A percentile compares a stretch with the other conserved stretches of the same genome.
phyloP scores from a whole-genome alignment of 768 basidiomycete genomes.

The Pholiota molesta region DNA sequence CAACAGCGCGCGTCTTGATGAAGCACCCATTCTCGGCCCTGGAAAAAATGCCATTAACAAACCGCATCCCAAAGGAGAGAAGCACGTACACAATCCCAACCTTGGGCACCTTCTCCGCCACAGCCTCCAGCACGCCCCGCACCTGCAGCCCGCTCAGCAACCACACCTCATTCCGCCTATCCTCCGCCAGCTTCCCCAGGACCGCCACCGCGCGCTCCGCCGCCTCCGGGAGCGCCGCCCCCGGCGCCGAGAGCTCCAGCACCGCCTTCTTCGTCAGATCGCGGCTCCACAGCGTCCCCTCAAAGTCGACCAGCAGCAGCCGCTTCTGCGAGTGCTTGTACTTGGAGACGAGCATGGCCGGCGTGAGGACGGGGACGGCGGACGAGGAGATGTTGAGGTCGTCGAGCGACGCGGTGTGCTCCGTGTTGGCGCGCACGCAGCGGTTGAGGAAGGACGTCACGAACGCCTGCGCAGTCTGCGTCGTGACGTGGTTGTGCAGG shows the following conservation, averaged over 20 bases:
- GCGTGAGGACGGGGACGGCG: constrained; percentile 29
- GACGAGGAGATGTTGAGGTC: constrained; percentile 16
- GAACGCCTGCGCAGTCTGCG: constrained; percentile 86
- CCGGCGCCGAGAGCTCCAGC: constrained; percentile 38
- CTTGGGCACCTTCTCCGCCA: constrained; percentile 61
- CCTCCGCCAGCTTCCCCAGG: constrained; percentile 60
- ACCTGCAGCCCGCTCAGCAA: constrained; percentile 75
- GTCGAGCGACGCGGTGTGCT: constrained; percentile 45
- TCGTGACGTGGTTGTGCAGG: constrained; percentile 81
- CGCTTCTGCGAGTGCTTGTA: constrained; percentile 69
- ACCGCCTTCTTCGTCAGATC: constrained; percentile 54
- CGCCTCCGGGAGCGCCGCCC: constrained; percentile 21
- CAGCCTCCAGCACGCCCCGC: constrained; percentile 61
- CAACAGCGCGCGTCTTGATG: constrained; percentile 54
- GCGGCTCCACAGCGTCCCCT: constrained; percentile 76
- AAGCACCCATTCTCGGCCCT: constrained; percentile 91
- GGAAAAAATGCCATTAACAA: not conserved
- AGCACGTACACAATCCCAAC: constrained; percentile 74
- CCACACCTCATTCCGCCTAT: constrained; percentile 79
- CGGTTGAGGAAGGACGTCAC: constrained; percentile 79
- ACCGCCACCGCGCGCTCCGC: constrained; percentile 45
- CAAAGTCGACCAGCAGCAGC: constrained; percentile 75
- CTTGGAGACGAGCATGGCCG: constrained; percentile 57
- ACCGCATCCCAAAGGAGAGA: constrained; percentile 1
- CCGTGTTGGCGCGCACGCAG: constrained; percentile 70